Percentiles rank a stretch among this genome's conserved stretches.
phyloP scores from a whole-genome alignment of 192 early-diverging fungal species.

The Chytriomyces confervae region DNA sequence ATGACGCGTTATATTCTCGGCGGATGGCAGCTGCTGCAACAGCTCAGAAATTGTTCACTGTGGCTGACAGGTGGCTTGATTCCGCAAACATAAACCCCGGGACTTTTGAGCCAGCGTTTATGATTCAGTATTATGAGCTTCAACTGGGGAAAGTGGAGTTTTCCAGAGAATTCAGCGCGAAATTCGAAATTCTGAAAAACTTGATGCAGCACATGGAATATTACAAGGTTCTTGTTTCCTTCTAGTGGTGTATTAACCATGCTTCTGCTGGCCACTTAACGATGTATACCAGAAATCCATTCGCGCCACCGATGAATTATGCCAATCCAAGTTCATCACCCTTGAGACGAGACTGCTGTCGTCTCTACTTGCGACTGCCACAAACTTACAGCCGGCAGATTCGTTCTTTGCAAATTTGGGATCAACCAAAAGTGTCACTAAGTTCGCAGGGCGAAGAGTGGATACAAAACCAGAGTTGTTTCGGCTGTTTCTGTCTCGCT shows the following conservation, averaged over 20 bases:
- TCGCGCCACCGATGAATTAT: neutral
- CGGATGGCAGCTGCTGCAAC: conserved; percentile 63
- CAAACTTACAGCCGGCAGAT: neutral
- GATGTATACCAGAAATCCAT: conserved; percentile 19
- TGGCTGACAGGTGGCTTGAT: conserved; percentile 57
- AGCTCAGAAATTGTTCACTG: conserved; percentile 61
- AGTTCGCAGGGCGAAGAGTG: neutral
- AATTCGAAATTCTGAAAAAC: conserved; percentile 20
- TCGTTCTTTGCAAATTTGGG: conserved; percentile 21
- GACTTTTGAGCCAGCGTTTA: conserved; percentile 38
- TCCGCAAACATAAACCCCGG: conserved; percentile 12
- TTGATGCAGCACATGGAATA: conserved; percentile 40
- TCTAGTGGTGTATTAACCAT: neutral
- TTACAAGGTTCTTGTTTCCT: conserved; percentile 34
- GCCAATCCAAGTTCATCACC: conserved; percentile 14
- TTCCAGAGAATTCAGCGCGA: neutral
- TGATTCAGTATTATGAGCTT: conserved; percentile 36
- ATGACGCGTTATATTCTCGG: conserved; percentile 36
- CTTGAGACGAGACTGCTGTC: conserved; percentile 8
- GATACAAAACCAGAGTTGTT: conserved; percentile 22
- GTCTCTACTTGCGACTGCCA: neutral
- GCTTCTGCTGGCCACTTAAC: neutral
- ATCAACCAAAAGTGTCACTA: conserved; percentile 14
- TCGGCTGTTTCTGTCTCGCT: conserved; percentile 7
- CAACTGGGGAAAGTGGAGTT: conserved; percentile 7